Percentiles rank a stretch among this genome's conserved stretches.
Evolutionary conservation across 192 early-diverging fungal species (phyloP).

Genomic region (Rhizophagus sp.): DNA sequence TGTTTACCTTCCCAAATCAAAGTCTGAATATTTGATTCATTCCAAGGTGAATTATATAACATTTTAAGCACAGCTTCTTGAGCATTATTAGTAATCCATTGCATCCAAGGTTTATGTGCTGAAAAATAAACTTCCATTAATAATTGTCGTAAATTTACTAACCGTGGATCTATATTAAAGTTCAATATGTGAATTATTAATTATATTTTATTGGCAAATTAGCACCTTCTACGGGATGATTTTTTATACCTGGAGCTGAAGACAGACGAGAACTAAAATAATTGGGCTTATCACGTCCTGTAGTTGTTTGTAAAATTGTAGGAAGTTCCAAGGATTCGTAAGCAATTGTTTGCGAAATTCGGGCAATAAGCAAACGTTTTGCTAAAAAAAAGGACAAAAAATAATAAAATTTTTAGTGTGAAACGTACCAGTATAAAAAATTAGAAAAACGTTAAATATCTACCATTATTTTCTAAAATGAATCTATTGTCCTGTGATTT

Average conservation of each 20-base stretch:
- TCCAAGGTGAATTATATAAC: slow-evolving; percentile 41
- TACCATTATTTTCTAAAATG: background rate
- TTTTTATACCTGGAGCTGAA: slow-evolving; percentile 9
- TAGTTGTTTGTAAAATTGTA: slow-evolving; percentile 1
- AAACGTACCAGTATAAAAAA: background rate
- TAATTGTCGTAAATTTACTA: slow-evolving; percentile 31
- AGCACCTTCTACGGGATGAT: background rate
- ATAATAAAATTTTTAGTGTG: background rate
- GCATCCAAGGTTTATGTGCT: slow-evolving; percentile 50
- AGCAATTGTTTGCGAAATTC: slow-evolving; percentile 25
- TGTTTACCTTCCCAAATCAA: slow-evolving; percentile 53
- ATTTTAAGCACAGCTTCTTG: slow-evolving; percentile 31
- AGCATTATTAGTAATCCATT: slow-evolving; percentile 29
- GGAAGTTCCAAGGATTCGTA: slow-evolving; percentile 1
- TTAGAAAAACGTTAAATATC: background rate
- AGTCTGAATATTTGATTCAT: slow-evolving; percentile 40
- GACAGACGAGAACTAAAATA: background rate
- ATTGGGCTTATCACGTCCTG: background rate
- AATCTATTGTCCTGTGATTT: background rate
- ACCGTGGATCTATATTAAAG: slow-evolving; percentile 35
- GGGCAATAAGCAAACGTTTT: slow-evolving; percentile 21
- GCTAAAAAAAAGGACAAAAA: background rate
- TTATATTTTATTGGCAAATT: no score
- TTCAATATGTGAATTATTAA: no score
- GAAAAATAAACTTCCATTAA: slow-evolving; percentile 41